Evolutionary conservation across 148 eudicot species (phyloP).

Genomic region (Chenopodium quinoa): DNA sequence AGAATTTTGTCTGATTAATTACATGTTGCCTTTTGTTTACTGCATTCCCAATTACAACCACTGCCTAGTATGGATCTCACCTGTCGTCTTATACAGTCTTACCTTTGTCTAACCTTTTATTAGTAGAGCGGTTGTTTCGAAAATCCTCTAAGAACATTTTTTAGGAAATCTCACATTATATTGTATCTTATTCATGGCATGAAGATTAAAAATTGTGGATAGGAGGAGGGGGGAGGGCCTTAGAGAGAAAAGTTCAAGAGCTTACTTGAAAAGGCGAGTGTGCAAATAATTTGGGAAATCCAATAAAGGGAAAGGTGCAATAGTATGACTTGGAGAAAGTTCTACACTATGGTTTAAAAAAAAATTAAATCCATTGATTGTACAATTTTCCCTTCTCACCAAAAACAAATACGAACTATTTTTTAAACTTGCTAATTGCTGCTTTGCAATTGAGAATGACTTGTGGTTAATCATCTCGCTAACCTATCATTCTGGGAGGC

Average conservation of each 20-base stretch:
- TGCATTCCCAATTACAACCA: neutral
- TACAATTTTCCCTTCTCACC: neutral
- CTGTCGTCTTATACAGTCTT: neutral
- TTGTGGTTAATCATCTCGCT: neutral
- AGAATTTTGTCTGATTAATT: neutral
- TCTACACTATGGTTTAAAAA: too few relatives aligned
- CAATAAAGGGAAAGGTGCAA: too few relatives aligned
- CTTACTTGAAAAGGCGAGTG: too few relatives aligned
- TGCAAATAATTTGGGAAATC: too few relatives aligned
- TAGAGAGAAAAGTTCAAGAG: too few relatives aligned
- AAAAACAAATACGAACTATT: neutral
- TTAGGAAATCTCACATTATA: too few relatives aligned
- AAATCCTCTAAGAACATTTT: neutral
- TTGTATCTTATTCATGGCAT: too few relatives aligned
- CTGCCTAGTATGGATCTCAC: neutral
- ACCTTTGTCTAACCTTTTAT: neutral
- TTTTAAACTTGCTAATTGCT: neutral
- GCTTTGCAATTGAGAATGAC: neutral
- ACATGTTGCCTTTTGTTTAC: neutral
- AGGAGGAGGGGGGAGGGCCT: too few relatives aligned
- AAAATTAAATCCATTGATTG: neutral
- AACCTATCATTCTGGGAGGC: constrained; percentile 15
- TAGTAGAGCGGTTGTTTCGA: neutral
- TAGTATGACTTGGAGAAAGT: too few relatives aligned
- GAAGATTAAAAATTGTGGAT: too few relatives aligned